Evolutionary conservation across 2,329 filamentous ascomycete species (phyloP).

Genomic region (Beauveria australis): DNA sequence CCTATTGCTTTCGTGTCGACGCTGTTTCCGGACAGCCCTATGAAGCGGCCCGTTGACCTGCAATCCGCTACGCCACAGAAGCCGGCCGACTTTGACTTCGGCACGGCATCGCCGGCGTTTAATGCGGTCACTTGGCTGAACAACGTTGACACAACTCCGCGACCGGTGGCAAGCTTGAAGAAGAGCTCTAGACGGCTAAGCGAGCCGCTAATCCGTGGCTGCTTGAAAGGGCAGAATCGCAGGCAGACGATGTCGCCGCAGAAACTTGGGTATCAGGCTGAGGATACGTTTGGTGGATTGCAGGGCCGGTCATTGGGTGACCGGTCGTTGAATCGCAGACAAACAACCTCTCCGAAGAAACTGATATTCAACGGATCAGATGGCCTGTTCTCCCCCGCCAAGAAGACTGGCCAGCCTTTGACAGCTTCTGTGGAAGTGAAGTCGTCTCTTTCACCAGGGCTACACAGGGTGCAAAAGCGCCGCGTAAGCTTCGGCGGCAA

Average conservation of each 20-base stretch:
- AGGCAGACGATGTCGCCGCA: constrained; percentile 23
- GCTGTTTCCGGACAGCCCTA: constrained; percentile 2
- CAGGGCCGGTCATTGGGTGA: constrained; percentile 4
- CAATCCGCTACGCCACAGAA: constrained; percentile 11
- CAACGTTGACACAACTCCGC: constrained; percentile 14
- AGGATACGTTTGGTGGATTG: not conserved
- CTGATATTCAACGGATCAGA: not conserved
- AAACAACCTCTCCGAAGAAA: constrained; percentile 21
- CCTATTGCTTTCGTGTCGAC: not conserved
- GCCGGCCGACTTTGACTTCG: constrained; percentile 21
- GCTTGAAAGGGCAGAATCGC: constrained; percentile 17
- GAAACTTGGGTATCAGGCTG: constrained; percentile 2
- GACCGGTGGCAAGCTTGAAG: constrained; percentile 17
- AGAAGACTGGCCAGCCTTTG: not conserved
- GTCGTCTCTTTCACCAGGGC: not conserved
- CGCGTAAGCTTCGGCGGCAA: not conserved
- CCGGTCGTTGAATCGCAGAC: constrained; percentile 15
- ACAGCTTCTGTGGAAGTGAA: not conserved
- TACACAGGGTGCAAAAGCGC: not conserved
- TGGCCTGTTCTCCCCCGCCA: constrained; percentile 1
- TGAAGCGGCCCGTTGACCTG: constrained; percentile 1
- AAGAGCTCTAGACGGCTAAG: constrained; percentile 24
- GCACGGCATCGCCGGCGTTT: constrained; percentile 20
- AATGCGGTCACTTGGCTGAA: constrained; percentile 22
- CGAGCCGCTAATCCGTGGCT: constrained; percentile 25